A percentile compares a stretch with the other conserved stretches of the same genome.
These are phyloP conservation scores for Myriosclerotinia duriaeana DNA, from an alignment of 2,329 filamentous ascomycete genomes.

Conservation along the genomic window DNA sequence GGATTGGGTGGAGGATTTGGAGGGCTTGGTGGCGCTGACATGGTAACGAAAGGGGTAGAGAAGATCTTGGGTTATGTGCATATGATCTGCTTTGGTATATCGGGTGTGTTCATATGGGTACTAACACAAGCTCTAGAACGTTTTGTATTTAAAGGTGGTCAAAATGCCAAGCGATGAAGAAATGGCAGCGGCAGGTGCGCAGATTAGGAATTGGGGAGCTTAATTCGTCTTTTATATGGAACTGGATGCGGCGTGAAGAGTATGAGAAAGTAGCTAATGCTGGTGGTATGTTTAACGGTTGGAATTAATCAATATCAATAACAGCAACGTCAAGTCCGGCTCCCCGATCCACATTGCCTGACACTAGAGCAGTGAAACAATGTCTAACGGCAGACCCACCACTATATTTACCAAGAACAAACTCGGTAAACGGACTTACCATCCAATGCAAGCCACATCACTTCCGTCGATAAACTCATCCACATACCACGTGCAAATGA, in stretches of 20 bases:
- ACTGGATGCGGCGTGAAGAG: neutral
- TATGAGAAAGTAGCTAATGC: neutral
- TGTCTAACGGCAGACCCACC: neutral
- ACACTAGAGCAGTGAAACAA: neutral
- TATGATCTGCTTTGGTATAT: neutral
- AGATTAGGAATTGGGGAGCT: neutral
- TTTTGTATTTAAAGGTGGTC: conserved; percentile 12
- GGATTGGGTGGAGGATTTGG: neutral
- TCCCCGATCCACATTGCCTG: neutral
- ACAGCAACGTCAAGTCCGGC: neutral
- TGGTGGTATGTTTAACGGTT: neutral
- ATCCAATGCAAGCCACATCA: conserved; percentile 19
- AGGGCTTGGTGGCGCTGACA: neutral
- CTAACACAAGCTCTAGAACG: neutral
- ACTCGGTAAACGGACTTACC: neutral
- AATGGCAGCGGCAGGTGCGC: neutral
- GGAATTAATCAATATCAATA: neutral
- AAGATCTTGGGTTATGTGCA: conserved; percentile 5
- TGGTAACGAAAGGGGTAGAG: neutral
- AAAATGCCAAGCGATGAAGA: conserved; percentile 10
- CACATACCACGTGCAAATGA: neutral
- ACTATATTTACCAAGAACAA: neutral
- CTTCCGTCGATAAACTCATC: neutral
- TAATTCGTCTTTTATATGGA: neutral
- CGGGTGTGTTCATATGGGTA: neutral